Percentiles rank a stretch among this genome's conserved stretches.
Conservation (phyloP, 768 basidiomycete species). For the Gloeophyllum trabeum region DNA sequence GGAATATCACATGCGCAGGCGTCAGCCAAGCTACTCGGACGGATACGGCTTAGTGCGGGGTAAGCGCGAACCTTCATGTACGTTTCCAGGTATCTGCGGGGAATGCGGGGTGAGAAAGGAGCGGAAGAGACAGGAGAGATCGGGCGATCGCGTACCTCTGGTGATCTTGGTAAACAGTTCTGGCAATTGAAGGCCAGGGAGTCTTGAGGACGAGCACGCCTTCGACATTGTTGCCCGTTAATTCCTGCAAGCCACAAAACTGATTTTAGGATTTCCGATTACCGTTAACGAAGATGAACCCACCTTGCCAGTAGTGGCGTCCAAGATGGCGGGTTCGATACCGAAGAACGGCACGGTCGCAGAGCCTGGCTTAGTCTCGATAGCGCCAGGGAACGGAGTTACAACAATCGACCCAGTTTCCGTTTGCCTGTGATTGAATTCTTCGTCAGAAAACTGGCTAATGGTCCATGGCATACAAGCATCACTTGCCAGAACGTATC, state of each 20-base stretch:
- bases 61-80: constrained; percentile 41
- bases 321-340: constrained; percentile 79
- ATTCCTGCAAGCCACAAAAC: too few species aligned
- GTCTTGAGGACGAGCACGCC: constrained; percentile 79
- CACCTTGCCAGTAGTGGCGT: constrained; percentile 60
- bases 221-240: constrained; percentile 77
- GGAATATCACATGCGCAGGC: neutral
- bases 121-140: too few species aligned
- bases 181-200: constrained; percentile 94
- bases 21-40: neutral
- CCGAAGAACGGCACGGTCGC: constrained; percentile 99
- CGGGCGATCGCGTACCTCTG: too few species aligned
- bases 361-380: constrained; percentile 91
- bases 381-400: constrained; percentile 92
- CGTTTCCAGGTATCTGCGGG: constrained; percentile 38
- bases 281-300: too few species aligned
- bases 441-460: too few species aligned
- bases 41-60: neutral
- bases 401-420: constrained; percentile 96
- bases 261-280: too few species aligned
- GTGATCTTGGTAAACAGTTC: constrained; percentile 89
- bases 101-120: too few species aligned
- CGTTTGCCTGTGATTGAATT: constrained; percentile 61
- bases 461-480: too few species aligned
- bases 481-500: constrained; percentile 72